Percentiles rank a stretch among this genome's conserved stretches.
Conservation (phyloP, 192 early-diverging fungal species). For the Coemansia sp. region DNA sequence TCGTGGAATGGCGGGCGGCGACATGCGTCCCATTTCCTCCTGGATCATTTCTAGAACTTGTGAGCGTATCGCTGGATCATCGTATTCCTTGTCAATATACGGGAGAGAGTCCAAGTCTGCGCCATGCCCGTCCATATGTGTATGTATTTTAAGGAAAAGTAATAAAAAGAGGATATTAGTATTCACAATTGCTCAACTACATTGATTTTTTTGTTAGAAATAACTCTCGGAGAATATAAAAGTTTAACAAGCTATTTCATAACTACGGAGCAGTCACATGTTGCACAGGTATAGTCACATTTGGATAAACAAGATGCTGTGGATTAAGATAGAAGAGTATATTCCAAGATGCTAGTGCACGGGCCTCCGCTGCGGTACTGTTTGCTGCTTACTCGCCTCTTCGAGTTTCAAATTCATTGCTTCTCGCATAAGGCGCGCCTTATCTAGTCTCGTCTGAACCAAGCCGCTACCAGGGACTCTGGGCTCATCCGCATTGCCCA, state of each 20-base stretch:
- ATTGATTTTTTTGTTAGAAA: background rate
- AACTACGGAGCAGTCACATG: background rate
- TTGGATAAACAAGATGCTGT: background rate
- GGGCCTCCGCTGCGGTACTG: slow-evolving; percentile 44
- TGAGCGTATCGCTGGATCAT: slow-evolving; percentile 31
- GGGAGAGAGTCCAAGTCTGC: slow-evolving; percentile 40
- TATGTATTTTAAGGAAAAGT: background rate
- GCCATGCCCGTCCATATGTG: slow-evolving; percentile 9
- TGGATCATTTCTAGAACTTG: slow-evolving; percentile 36
- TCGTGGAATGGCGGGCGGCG: slow-evolving; percentile 36
- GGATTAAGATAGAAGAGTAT: background rate
- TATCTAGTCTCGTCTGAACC: slow-evolving; percentile 34
- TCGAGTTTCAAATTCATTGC: slow-evolving; percentile 28
- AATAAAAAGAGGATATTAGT: background rate
- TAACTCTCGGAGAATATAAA: slow-evolving; percentile 5
- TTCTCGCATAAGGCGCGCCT: slow-evolving; percentile 37
- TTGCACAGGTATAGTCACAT: background rate
- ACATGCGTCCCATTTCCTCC: slow-evolving; percentile 42
- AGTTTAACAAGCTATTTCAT: background rate
- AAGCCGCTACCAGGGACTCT: slow-evolving; percentile 17
- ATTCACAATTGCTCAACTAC: background rate
- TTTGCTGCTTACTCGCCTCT: slow-evolving; percentile 30
- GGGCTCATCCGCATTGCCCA: slow-evolving; percentile 18
- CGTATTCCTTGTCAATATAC: slow-evolving; percentile 57
- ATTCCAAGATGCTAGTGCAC: background rate